phyloP scores from a whole-genome alignment of 2,329 filamentous ascomycete species.

The Diaporthe citriasiana region DNA sequence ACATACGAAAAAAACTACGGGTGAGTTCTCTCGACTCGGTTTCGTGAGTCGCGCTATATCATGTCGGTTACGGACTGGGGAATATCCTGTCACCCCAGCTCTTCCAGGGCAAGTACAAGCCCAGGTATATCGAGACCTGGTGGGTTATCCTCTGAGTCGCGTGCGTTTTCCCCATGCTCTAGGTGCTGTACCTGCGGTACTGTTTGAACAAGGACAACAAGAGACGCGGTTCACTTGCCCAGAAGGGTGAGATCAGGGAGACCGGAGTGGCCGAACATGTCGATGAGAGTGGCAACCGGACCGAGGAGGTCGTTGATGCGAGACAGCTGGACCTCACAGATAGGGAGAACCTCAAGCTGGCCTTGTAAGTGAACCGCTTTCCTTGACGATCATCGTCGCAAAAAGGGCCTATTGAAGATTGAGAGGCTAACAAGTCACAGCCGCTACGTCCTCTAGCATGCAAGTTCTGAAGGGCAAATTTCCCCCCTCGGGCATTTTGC shows the following conservation, averaged over 20 bases:
- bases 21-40: background rate
- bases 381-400: rapidly evolving
- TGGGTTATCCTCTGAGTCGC: conserved; percentile 52
- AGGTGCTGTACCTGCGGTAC: conserved; percentile 56
- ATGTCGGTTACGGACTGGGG: conserved; percentile 50
- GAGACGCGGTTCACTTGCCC: conserved; percentile 51
- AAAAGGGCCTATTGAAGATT: too few relatives aligned
- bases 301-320: conserved; percentile 51
- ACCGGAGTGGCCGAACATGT: conserved; percentile 49
- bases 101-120: conserved; percentile 46
- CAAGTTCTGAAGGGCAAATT: background rate
- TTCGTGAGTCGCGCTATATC: conserved; percentile 47
- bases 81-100: conserved; percentile 52
- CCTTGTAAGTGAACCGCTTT: conserved; percentile 43
- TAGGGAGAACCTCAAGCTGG: conserved; percentile 52
- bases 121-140: conserved; percentile 50
- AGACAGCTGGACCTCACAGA: conserved; percentile 55
- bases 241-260: conserved; percentile 44
- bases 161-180: conserved; percentile 54
- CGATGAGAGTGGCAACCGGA: conserved; percentile 49
- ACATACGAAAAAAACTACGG: conserved; percentile 57
- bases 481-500: background rate
- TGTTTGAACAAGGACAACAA: conserved; percentile 58
- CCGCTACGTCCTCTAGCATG: conserved; percentile 8
- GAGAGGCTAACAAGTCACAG: background rate